Evolutionary conservation across 1,284 basidiomycete genomes (phyloP), one percentile per base, ranked within the genome.

Genomic region (Thelephora terrestris): DNA sequence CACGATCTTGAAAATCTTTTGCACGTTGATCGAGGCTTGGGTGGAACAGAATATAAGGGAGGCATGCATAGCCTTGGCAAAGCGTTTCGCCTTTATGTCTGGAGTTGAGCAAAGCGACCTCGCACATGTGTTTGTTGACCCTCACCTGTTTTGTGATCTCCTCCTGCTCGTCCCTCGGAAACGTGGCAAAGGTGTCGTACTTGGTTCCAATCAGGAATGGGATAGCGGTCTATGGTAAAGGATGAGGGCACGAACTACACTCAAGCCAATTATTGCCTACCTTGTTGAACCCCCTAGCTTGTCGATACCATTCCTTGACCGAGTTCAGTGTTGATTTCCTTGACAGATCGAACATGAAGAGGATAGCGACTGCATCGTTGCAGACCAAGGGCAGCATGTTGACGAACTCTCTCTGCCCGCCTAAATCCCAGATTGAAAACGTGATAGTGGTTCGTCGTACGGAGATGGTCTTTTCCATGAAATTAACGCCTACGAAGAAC

Each of bases 301-400:
- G 95, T 59, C 95, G 78, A 75, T 98, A 98, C 95, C 95, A 98
- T 67, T 98, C 95, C 68, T 98, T 98, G 60, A 99, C 91, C 50
- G 89, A 93, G 68, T 98, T 98, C 54, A 99, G 70, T 37, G 95
- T 99, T 47, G 89, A 91, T 69, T 98, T 98, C 58, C 95, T 81
- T 49, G 91, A 91, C 44, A 99, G 76, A 71, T 99, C 95, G 65
- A 99, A 99, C 95, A 98, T 98, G 82, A 98, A 99, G 37, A 99
- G 75, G 61, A 99, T 96, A 27, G 95, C 95, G 44, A 98, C 92
- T 7, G 95, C 94, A 61, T 98, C 95, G 63, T 99, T 98, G 69
- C 91, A 97, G 50, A 98, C 95, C 43, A 98, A 78, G 7, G 95
- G 95, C 32, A 98, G 74, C 95, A 98, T 98, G 68, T 96, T 96